These are phyloP conservation scores for Amylocystis lapponica DNA, from an alignment of 768 basidiomycete genomes.

Conservation along the genomic window DNA sequence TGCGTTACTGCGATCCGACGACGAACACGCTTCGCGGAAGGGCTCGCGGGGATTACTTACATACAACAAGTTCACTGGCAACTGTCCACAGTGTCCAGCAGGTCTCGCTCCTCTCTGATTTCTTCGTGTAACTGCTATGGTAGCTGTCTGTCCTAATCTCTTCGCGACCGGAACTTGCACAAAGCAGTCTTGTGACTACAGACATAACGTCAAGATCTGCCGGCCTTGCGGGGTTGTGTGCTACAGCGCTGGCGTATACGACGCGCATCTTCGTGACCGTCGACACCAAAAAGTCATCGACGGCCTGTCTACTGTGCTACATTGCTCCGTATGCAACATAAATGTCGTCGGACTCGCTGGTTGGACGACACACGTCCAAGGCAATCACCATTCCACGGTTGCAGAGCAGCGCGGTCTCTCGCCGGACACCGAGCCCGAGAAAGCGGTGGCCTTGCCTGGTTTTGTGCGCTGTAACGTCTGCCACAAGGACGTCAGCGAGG, in stretches of 20 bases:
- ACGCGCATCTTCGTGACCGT: constrained; percentile 6
- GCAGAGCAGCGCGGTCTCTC: background rate
- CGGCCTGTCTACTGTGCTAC: background rate
- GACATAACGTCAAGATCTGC: constrained; percentile 21
- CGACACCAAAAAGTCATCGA: constrained; percentile 3
- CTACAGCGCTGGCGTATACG: background rate
- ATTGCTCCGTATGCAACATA: constrained; percentile 10
- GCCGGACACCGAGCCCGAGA: constrained; percentile 7
- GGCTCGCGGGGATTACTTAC: no score
- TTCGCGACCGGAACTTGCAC: constrained; percentile 13
- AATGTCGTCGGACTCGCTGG: background rate
- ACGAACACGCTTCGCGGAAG: no score
- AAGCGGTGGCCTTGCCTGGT: constrained; percentile 11
- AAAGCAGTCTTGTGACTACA: constrained; percentile 6
- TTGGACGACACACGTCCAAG: constrained; percentile 21
- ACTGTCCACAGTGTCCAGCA: no score
- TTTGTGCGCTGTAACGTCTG: constrained; percentile 20
- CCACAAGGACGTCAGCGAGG: constrained; percentile 21
- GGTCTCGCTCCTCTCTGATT: no score
- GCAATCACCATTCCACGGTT: background rate
- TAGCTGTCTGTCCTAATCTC: constrained; percentile 5
- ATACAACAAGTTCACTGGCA: no score
- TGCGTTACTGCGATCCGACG: no score
- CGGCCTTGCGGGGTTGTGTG: constrained; percentile 15
- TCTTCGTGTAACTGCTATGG: no score